Evolutionary conservation across 495 filamentous ascomycete species (phyloP).

Genomic region (Geoglossum glabrum): DNA sequence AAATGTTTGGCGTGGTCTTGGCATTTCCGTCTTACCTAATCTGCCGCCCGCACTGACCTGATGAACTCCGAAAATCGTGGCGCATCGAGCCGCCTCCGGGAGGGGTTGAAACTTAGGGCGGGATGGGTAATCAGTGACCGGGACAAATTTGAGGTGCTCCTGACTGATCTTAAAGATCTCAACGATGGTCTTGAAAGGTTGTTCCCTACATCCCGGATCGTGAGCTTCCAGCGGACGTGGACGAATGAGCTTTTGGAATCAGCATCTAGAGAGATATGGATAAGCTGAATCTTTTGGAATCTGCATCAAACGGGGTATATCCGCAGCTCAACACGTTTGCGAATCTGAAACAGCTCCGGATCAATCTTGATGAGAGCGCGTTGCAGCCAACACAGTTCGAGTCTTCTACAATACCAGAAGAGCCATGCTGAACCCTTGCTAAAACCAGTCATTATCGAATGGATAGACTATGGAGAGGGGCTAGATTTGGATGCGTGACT

Average conservation of each 20-base stretch:
- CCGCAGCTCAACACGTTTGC: conserved; percentile 17
- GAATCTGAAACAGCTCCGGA: conserved; percentile 18
- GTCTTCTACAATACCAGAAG: conserved; percentile 12
- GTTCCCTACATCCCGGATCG: conserved; percentile 17
- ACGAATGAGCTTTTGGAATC: conserved; percentile 17
- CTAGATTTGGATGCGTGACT: conserved; percentile 15
- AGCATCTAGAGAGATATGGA: conserved; percentile 12
- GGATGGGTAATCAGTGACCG: conserved; percentile 20
- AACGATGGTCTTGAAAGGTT: conserved; percentile 21
- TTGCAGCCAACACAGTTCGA: conserved; percentile 13
- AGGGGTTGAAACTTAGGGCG: conserved; percentile 15
- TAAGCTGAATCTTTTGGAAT: conserved; percentile 16
- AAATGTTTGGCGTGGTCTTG: background rate
- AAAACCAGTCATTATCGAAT: conserved; percentile 18
- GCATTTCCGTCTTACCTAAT: background rate
- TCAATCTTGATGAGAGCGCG: conserved; percentile 19
- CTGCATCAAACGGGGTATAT: conserved; percentile 16
- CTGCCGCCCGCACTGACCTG: too few relatives aligned
- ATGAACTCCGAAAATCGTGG: too few relatives aligned
- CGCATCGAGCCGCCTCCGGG: background rate
- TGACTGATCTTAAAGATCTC: conserved; percentile 19
- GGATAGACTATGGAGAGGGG: conserved; percentile 18
- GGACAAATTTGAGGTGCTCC: conserved; percentile 19
- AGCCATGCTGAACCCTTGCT: background rate
- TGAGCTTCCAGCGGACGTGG: conserved; percentile 18